phyloP scores from a whole-genome alignment of 2,329 filamentous ascomycete species.

The Pochonia chlamydosporia region DNA sequence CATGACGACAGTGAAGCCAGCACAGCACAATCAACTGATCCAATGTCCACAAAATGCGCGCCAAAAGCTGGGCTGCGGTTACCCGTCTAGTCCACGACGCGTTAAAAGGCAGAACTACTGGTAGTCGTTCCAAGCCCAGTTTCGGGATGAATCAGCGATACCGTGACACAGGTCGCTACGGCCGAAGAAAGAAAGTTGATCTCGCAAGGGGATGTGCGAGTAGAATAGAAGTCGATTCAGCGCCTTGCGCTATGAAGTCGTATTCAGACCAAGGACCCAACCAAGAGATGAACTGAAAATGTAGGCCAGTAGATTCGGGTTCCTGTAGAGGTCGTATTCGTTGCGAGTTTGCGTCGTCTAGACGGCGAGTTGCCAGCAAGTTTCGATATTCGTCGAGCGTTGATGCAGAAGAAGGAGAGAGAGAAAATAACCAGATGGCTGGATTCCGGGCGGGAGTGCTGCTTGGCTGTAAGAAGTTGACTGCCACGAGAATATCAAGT shows the following conservation, averaged over 20 bases:
- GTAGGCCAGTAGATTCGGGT: not conserved
- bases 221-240: not conserved
- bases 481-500: not conserved
- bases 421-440: not conserved
- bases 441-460: not conserved
- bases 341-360: slow-evolving; percentile 4
- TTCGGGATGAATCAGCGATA: not conserved
- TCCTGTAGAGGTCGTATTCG: not conserved
- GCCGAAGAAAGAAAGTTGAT: no score
- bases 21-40: slow-evolving; percentile 1
- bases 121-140: not conserved
- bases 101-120: not conserved
- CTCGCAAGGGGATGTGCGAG: not conserved
- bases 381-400: not conserved
- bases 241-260: not conserved
- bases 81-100: not conserved
- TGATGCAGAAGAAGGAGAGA: no score
- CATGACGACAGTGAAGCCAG: slow-evolving; percentile 7
- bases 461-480: no score
- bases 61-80: not conserved
- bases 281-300: not conserved
- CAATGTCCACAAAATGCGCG: not conserved
- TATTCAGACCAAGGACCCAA: not conserved
- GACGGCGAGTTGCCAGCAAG: not conserved
- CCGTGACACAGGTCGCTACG: not conserved